Evolutionary conservation across 805 yeast genomes (phyloP), one percentile per base, ranked within the genome.

Genomic region (Yarrowia bubula): DNA sequence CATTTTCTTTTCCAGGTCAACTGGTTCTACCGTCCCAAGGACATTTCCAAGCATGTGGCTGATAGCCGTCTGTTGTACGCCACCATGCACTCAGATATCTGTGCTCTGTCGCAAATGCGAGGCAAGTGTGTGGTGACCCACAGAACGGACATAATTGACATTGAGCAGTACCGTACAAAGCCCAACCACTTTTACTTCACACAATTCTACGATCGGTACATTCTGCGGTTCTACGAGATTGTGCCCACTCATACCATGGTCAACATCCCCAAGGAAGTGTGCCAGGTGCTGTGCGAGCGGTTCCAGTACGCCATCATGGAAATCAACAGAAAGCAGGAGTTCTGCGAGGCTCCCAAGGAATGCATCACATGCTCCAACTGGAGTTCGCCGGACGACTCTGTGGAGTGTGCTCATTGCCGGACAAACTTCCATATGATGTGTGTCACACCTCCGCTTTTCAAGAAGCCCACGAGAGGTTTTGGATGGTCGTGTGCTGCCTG

Each of bases 21-120:
- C 75, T 92, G 98, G 98, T 88, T 87, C 75, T 90, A 91, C 72
- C 80, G 99, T 58, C 93, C 97, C 0, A 77, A 92, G 66, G 98
- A 92, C 72, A 87, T 92, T 41, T 85, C 88, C 66, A 84, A 87
- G 65, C 81, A 82, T 32, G 76, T 87, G 1, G 73, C 79, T 2
- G 96, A 92, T 75, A 82, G 97, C 9, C 80, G 99, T 65, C 75
- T 89, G 55, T 75, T 93, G 8, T 91, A 81, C 72, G 95, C 95
- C 0, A 89, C 97, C 0, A 84, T 91, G 86, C 96, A 92, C 72
- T 83, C 89, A 33, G 97, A 90, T 73, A 78, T 84, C 7, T 90
- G 97, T 68, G 96, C 97, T 0, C 71, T 92, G 3, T 77, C 79
- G 37, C 85, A 91, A 63, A 86, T 83, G 68, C 78, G 98, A 65